Evolutionary conservation across 331 rosid species (phyloP).

Genomic region (Prunus yedoensis): DNA sequence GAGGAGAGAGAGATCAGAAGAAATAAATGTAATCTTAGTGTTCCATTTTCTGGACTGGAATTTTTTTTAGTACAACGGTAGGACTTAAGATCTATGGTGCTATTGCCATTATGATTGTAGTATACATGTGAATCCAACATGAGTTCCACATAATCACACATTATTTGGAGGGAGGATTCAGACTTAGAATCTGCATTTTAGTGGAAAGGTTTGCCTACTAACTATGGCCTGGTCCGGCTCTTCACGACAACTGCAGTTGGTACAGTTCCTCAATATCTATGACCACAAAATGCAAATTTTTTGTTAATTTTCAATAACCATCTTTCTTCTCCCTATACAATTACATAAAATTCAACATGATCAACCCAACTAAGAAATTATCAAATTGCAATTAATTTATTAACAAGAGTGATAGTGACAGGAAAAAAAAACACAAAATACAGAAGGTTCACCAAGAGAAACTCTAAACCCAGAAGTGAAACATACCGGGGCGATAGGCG

Average conservation of each 20-base stretch:
- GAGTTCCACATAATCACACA: background rate
- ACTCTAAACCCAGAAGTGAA: slow-evolving; percentile 2
- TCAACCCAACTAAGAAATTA: background rate
- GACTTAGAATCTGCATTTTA: background rate
- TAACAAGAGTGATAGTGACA: background rate
- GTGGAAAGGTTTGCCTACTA: background rate
- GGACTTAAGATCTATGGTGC: background rate
- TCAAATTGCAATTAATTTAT: background rate
- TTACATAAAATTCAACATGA: background rate
- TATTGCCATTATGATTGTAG: slow-evolving; percentile 2
- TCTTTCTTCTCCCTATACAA: background rate
- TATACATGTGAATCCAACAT: background rate
- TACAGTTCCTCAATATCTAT: background rate
- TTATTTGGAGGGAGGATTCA: background rate
- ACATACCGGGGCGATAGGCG: slow-evolving; percentile 82
- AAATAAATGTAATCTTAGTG: background rate
- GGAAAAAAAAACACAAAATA: background rate
- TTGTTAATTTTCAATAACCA: background rate
- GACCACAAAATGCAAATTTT: background rate
- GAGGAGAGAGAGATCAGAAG: background rate
- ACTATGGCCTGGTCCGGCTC: background rate
- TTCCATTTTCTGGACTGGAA: slow-evolving; percentile 3
- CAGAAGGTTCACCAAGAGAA: background rate
- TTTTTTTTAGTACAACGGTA: background rate
- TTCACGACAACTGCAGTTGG: background rate